Conservation (phyloP, 2,329 filamentous ascomycete genomes). For the Truncatella angustata region DNA sequence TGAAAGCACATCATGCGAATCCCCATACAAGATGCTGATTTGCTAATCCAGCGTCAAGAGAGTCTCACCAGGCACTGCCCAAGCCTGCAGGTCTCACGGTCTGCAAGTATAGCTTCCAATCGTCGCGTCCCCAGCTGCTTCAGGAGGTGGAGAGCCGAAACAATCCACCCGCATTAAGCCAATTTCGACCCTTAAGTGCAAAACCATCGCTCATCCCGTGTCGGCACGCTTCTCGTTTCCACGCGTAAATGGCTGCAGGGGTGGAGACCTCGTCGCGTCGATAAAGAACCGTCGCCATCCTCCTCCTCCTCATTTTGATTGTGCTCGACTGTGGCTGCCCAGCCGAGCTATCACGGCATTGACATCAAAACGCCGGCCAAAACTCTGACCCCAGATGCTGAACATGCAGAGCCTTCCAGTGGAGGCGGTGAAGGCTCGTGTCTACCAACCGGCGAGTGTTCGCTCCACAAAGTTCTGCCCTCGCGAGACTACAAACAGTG, state of each 20-base stretch:
- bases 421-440: too few species aligned
- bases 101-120: slow-evolving; percentile 26
- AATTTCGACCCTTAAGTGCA: slow-evolving; percentile 9
- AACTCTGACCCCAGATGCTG: background rate
- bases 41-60: slow-evolving; percentile 15
- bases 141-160: background rate
- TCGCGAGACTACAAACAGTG: too few species aligned
- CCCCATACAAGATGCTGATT: slow-evolving; percentile 16
- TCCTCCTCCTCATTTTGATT: background rate
- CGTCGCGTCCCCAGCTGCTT: slow-evolving; percentile 21
- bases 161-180: slow-evolving; percentile 1
- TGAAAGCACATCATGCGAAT: slow-evolving; percentile 21
- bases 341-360: background rate
- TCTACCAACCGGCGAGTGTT: too few species aligned
- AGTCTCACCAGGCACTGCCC: slow-evolving; percentile 17
- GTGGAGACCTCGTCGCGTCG: slow-evolving; percentile 23
- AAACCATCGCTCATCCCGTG: slow-evolving; percentile 8
- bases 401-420: background rate
- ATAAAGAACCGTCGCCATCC: slow-evolving; percentile 14
- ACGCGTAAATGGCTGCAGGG: slow-evolving; percentile 25
- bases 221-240: slow-evolving; percentile 21
- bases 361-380: background rate
- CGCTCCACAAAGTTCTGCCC: too few species aligned
- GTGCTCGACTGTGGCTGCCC: background rate
- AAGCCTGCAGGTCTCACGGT: slow-evolving; percentile 15